Conservation (phyloP, 2,329 filamentous ascomycete genomes). For the Juglanconis oblonga region DNA sequence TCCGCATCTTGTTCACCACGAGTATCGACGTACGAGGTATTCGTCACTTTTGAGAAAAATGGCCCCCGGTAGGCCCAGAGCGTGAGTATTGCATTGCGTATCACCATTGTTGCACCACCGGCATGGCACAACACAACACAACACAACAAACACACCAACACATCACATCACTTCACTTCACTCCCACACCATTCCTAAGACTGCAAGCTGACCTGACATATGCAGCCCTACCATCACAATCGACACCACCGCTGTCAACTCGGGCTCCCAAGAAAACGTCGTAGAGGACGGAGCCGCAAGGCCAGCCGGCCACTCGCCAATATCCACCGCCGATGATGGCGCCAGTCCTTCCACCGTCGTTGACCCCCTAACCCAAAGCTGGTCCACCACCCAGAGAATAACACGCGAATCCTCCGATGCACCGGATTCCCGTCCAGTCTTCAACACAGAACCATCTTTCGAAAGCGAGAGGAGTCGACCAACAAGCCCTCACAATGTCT, state of each 20-base stretch:
- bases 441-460: slow-evolving; percentile 57
- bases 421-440: slow-evolving; percentile 35
- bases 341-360: slow-evolving; percentile 37
- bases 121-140: slow-evolving; percentile 1
- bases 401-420: slow-evolving; percentile 24
- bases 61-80: slow-evolving; percentile 32
- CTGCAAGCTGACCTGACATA: slow-evolving; percentile 17
- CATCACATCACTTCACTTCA: neutral
- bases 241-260: slow-evolving; percentile 43
- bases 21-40: slow-evolving; percentile 2
- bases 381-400: slow-evolving; percentile 25
- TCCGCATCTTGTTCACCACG: neutral
- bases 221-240: slow-evolving; percentile 53
- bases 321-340: slow-evolving; percentile 36
- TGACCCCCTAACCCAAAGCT: slow-evolving; percentile 29
- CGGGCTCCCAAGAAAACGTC: slow-evolving; percentile 27
- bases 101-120: too few species aligned
- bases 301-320: slow-evolving; percentile 31
- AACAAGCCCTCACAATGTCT: slow-evolving; percentile 71
- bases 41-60: slow-evolving; percentile 6
- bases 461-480: slow-evolving; percentile 66
- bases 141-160: slow-evolving; percentile 23
- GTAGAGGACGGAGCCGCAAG: slow-evolving; percentile 27
- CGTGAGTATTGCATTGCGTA: slow-evolving; percentile 29
- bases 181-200: slow-evolving; percentile 12